Base-by-base conservation (phyloP, 2,329 filamentous ascomycete genomes). In the Verticillium zaregamsianum region DNA sequence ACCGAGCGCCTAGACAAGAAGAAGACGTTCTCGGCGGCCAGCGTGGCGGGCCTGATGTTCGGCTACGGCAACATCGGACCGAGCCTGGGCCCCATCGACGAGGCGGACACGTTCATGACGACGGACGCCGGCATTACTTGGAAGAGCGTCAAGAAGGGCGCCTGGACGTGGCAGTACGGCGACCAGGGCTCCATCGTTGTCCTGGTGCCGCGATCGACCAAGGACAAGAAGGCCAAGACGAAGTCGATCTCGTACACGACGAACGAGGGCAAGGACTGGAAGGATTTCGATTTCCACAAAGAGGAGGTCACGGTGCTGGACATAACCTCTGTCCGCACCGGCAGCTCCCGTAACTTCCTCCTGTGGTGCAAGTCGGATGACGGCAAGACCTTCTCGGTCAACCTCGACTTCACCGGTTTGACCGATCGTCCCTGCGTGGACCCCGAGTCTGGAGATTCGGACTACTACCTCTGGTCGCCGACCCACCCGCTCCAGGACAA, bases 151-250 rank as follows among this genome's bases (percentile, higher is more conserved):
- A 94, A 91, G 77, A 93, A 96, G 76, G 96, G 95, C 6, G 85
- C 84, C 39, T 97, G 93, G 81, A 90, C 90, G 70, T 99, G 93
- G 92, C 92, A 96, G 70, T 97, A 92, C 72, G 96, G 95, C 62
- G 96, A 99, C 69, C 92, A 97, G 73, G 95, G 95, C 32, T 95
- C 92, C 6, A 90, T 98, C 68, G 87, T 98, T 64, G 92, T 96
- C 52, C 89, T 99, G 57, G 93, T 94, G 25, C 86, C 90, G 70
- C 87, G 92, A 62, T 82, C 84, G 15, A 83, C 83, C 59, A 81
- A 86, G 59, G 92, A 90, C 5, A 89, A 90, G 66, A 77, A 81
- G 1, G 78, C 93, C 59, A 86, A 85, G 71, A 91, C 90, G 2
- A 86, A 91, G 59, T 77, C 79, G 2, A 77, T 96, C 49, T 87